Evolutionary conservation across 352 stramenopile species (phyloP).

Genomic region (Aphanomyces euteiches): DNA sequence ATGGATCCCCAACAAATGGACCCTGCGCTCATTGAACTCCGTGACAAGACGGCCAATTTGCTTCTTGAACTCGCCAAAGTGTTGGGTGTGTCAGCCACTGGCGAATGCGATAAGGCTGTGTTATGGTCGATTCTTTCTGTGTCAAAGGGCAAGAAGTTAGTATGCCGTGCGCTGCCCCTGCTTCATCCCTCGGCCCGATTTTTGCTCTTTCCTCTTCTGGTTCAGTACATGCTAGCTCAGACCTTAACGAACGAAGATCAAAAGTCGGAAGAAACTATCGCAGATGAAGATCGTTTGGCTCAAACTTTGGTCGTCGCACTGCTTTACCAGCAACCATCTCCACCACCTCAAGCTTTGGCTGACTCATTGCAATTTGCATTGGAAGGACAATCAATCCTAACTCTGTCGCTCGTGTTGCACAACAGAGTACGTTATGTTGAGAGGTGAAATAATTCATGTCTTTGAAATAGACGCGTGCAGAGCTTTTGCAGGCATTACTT

Average conservation of each 20-base stretch:
- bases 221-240: constrained; percentile 57
- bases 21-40: constrained; percentile 59
- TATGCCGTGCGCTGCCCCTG: constrained; percentile 70
- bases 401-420: constrained; percentile 67
- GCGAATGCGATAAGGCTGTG: constrained; percentile 49
- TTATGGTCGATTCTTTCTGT: constrained; percentile 55
- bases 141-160: constrained; percentile 66
- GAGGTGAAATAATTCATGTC: not conserved
- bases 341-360: constrained; percentile 56
- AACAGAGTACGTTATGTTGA: constrained; percentile 50
- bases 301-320: constrained; percentile 79
- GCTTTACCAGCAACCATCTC: constrained; percentile 72
- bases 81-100: constrained; percentile 53
- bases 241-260: constrained; percentile 33
- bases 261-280: constrained; percentile 32
- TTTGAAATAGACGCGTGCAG: constrained; percentile 25
- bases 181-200: constrained; percentile 78
- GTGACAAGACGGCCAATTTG: constrained; percentile 58
- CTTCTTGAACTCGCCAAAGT: constrained; percentile 63
- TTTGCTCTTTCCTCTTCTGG: constrained; percentile 60
- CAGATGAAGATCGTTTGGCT: constrained; percentile 60
- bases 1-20: constrained; percentile 70
- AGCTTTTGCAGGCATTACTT: constrained; percentile 69
- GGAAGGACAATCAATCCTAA: constrained; percentile 49
- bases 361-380: constrained; percentile 61